Percentiles rank a stretch among this genome's conserved stretches.
phyloP scores from a whole-genome alignment of 352 stramenopile species.

The Globisporangium emineosum region DNA sequence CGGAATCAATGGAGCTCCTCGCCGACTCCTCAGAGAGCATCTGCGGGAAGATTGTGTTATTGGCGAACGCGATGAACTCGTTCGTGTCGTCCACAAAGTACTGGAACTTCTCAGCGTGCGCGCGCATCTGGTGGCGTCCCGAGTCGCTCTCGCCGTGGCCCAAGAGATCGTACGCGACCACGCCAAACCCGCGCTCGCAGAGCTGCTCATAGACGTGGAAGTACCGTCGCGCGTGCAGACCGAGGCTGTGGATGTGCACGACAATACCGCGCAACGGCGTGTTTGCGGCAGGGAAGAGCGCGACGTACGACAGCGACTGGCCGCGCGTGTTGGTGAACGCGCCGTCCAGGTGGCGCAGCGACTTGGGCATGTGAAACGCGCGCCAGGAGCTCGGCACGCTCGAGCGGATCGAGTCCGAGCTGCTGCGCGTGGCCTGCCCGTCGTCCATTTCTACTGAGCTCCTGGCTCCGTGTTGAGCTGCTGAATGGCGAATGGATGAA shows the following conservation, averaged over 20 bases:
- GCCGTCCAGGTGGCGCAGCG: constrained; percentile 9
- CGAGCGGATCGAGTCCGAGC: constrained; percentile 1
- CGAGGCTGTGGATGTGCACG: constrained; percentile 20
- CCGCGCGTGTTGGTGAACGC: constrained; percentile 7
- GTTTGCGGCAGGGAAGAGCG: constrained; percentile 13
- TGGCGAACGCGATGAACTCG: constrained; percentile 14
- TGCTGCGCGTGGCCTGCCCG: neutral
- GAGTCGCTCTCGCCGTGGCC: constrained; percentile 19
- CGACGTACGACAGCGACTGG: constrained; percentile 17
- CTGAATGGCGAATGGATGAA: neutral
- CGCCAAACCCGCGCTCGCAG: constrained; percentile 11
- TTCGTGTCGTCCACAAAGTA: constrained; percentile 22
- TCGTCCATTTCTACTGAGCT: neutral
- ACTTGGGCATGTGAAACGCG: neutral
- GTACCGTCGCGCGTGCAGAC: constrained; percentile 14
- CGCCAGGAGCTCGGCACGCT: constrained; percentile 12
- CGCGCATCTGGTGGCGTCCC: constrained; percentile 4
- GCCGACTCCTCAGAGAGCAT: neutral
- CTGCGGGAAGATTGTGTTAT: constrained; percentile 7
- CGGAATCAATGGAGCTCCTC: neutral
- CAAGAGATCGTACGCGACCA: constrained; percentile 17
- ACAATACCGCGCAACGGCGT: constrained; percentile 22
- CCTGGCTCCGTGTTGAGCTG: neutral
- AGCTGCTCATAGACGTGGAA: constrained; percentile 17
- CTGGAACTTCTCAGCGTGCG: constrained; percentile 13